Evolutionary conservation across 2,329 filamentous ascomycete species (phyloP).

Genomic region (Colletotrichum phormii): DNA sequence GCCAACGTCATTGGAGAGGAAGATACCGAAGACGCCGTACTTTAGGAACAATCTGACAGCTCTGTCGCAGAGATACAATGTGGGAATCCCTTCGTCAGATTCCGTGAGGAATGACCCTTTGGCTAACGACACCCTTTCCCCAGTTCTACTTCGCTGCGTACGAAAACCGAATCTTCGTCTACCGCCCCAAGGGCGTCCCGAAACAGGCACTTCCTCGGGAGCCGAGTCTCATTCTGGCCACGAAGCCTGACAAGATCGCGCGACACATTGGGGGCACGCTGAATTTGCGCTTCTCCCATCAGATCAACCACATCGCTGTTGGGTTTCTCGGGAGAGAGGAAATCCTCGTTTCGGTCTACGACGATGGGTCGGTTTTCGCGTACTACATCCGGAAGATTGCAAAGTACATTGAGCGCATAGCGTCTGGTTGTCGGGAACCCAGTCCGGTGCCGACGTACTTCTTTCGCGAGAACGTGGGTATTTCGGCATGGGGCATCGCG

Average conservation of each 20-base stretch:
- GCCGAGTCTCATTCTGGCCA: conserved; percentile 63
- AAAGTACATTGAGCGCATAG: conserved; percentile 52
- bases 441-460: conserved; percentile 60
- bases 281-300: conserved; percentile 64
- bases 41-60: conserved; percentile 68
- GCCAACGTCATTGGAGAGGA: conserved; percentile 24
- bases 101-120: neutral
- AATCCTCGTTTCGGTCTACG: conserved; percentile 74
- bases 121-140: conserved; percentile 10
- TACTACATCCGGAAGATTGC: conserved; percentile 72
- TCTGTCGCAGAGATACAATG: conserved; percentile 68
- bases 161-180: conserved; percentile 67
- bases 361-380: conserved; percentile 80
- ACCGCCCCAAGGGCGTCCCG: conserved; percentile 58
- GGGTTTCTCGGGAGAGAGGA: conserved; percentile 78
- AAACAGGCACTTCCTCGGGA: conserved; percentile 59
- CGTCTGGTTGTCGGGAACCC: conserved; percentile 19
- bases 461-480: conserved; percentile 80
- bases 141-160: conserved; percentile 73
- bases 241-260: conserved; percentile 54
- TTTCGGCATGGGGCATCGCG: conserved; percentile 89
- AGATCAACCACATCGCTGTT: conserved; percentile 76
- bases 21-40: conserved; percentile 44
- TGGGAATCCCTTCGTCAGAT: conserved; percentile 43
- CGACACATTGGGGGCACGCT: conserved; percentile 63